phyloP scores from a whole-genome alignment of 371 early-diverging fungal genomes.

The Phascolomyces articulosus region DNA sequence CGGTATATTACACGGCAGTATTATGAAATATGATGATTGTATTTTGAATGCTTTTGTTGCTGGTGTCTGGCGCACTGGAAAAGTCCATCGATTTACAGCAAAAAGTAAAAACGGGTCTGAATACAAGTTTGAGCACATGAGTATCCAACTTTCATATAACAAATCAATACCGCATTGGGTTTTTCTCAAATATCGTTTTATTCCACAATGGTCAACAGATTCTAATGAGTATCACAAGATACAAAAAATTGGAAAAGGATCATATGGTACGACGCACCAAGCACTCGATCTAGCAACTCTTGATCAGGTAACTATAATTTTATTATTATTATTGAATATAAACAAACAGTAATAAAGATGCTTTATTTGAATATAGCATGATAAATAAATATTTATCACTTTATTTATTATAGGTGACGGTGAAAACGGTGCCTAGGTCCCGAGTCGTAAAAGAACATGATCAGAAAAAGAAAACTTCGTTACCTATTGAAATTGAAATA shows the following conservation, averaged over 20 bases:
- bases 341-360: no score
- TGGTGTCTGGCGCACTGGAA: no score
- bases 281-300: neutral
- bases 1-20: no score
- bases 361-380: no score
- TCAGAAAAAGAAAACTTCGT: neutral
- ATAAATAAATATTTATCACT: neutral
- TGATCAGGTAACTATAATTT: no score
- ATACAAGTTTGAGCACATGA: neutral
- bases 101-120: neutral
- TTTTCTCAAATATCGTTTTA: neutral
- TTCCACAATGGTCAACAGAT: neutral
- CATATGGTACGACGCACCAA: neutral
- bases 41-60: no score
- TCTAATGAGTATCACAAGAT: no score
- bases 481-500: conserved; percentile 1
- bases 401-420: neutral
- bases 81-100: no score
- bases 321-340: no score
- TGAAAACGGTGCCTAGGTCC: neutral
- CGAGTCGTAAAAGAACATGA: neutral
- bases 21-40: no score
- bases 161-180: neutral
- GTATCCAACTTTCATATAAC: neutral
- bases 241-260: neutral